Conservation (phyloP, 1,139 yeast genomes). For the Geotrichum armillariae region DNA sequence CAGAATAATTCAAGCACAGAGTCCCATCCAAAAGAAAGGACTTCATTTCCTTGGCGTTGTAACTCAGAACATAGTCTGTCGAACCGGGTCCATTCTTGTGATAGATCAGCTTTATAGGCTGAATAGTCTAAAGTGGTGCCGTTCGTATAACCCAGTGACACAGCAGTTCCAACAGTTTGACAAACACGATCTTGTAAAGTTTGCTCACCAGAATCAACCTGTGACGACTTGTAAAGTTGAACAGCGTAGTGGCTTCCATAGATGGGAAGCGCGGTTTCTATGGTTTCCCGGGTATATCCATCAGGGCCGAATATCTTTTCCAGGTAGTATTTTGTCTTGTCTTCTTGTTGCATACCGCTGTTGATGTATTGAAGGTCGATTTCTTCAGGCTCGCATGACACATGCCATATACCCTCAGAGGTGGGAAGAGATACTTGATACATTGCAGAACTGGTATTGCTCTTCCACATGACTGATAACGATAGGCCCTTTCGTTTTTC, state of each 20-base stretch:
- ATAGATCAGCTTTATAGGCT: constrained; percentile 36
- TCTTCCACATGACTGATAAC: constrained; percentile 58
- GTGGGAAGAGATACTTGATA: constrained; percentile 29
- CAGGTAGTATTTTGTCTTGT: constrained; percentile 43
- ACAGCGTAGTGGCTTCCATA: constrained; percentile 37
- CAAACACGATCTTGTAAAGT: constrained; percentile 38
- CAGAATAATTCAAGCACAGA: constrained; percentile 22
- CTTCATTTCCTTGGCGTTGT: constrained; percentile 57
- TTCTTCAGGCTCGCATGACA: constrained; percentile 15
- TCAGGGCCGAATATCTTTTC: constrained; percentile 51
- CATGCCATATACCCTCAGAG: constrained; percentile 11
- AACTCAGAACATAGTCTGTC: constrained; percentile 68
- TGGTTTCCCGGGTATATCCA: constrained; percentile 46
- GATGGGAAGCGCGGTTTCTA: constrained; percentile 46
- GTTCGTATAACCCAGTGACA: constrained; percentile 24
- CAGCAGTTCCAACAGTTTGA: constrained; percentile 35
- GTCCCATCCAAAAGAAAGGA: constrained; percentile 44
- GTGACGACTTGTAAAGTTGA: constrained; percentile 1
- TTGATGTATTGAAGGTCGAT: constrained; percentile 15
- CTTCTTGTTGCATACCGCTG: constrained; percentile 26
- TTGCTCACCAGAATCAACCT: constrained; percentile 23
- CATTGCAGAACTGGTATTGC: constrained; percentile 55
- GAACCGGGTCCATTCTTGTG: constrained; percentile 58
- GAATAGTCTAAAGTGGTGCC: constrained; percentile 23
- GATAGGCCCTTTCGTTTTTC: constrained; percentile 30